Conservation (phyloP, 1,284 basidiomycete genomes). For the Naganishia sp. region DNA sequence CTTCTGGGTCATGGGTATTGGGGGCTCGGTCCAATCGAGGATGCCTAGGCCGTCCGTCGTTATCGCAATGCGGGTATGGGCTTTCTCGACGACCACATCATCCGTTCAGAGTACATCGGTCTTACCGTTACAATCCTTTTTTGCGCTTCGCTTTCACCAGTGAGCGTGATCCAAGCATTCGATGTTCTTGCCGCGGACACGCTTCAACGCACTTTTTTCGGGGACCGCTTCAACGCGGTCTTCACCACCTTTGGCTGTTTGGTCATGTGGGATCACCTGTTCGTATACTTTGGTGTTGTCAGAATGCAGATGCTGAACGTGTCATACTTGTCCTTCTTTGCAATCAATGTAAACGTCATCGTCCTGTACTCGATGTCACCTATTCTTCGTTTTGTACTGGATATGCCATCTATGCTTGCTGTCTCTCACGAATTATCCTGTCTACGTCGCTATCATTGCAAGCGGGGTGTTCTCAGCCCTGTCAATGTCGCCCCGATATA, state of each 20-base stretch:
- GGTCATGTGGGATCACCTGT: slow-evolving; percentile 8
- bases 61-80: slow-evolving; percentile 15
- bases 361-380: not conserved
- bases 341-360: not conserved
- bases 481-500: too few species aligned
- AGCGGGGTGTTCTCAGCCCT: too few species aligned
- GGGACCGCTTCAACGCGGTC: slow-evolving; percentile 9
- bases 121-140: slow-evolving; percentile 21
- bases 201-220: slow-evolving; percentile 11
- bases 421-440: too few species aligned
- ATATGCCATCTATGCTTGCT: not conserved
- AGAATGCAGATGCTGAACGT: slow-evolving; percentile 13
- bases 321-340: slow-evolving; percentile 3
- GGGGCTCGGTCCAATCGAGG: slow-evolving; percentile 6
- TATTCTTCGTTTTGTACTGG: not conserved
- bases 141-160: slow-evolving; percentile 26
- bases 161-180: slow-evolving; percentile 12
- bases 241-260: not conserved
- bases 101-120: slow-evolving; percentile 15
- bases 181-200: slow-evolving; percentile 1
- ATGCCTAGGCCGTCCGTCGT: slow-evolving; percentile 19
- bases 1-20: slow-evolving; percentile 14
- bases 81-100: not conserved
- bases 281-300: slow-evolving; percentile 8
- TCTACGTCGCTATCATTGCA: too few species aligned